Evolutionary conservation across 306 rosid species (phyloP).

Genomic region (Cucurbita argyrosperma): DNA sequence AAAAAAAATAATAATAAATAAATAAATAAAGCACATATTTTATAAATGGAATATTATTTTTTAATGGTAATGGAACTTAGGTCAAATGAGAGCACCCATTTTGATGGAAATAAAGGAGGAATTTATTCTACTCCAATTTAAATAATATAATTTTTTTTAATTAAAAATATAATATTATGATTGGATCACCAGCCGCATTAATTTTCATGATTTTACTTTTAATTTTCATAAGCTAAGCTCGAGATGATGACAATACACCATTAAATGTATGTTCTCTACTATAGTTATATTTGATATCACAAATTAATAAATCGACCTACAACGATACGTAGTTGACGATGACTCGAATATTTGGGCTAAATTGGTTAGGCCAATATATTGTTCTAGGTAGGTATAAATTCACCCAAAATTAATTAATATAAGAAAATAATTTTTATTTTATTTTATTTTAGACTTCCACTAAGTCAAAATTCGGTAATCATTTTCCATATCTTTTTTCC

Average conservation of each 20-base stretch:
- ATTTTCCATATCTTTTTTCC: constrained; percentile 1
- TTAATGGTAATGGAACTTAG: too few relatives aligned
- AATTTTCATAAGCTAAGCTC: neutral
- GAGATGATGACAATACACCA: neutral
- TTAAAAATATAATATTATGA: too few relatives aligned
- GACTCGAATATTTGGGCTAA: neutral
- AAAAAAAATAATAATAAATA: too few relatives aligned
- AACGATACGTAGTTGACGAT: neutral
- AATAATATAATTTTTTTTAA: neutral
- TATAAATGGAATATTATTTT: too few relatives aligned
- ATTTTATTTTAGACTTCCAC: too few relatives aligned
- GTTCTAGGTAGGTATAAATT: neutral
- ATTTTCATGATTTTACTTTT: too few relatives aligned
- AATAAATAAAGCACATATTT: too few relatives aligned
- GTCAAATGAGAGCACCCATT: neutral
- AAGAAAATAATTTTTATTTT: too few relatives aligned
- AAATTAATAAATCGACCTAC: neutral
- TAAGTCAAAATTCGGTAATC: constrained; percentile 1
- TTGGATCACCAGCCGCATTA: too few relatives aligned
- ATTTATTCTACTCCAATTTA: neutral
- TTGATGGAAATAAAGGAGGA: neutral
- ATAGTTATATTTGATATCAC: neutral
- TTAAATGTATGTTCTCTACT: neutral
- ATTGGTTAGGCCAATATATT: neutral
- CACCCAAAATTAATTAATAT: neutral